Base-by-base conservation (phyloP, 2,329 filamentous ascomycete genomes). In the Juglanconis sp. region DNA sequence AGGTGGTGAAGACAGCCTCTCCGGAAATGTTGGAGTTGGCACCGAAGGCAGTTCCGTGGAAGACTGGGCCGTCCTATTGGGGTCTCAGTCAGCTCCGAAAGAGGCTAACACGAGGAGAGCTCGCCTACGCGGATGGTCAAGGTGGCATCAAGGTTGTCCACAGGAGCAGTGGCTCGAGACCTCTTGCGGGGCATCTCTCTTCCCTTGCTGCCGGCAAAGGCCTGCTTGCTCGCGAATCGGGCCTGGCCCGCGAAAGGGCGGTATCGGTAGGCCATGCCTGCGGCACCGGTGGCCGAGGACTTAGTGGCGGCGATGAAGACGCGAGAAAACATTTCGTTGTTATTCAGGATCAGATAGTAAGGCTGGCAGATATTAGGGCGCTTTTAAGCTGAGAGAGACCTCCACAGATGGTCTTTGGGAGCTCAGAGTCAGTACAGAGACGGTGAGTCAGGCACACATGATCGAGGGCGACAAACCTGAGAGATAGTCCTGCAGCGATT, bases 1-100 rank as follows among this genome's bases (percentile, higher is more conserved):
- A 97, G 63, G 95, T 98, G 64, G 95, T 98, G 82, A 99, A 99
- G 74, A 98, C 95, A 50, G 95, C 95, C 81, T 99, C 95, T 68
- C 95, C 95, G 65, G 93, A 96, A 73, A 98, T 91, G 83, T 97
- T 99, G 75, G 90, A 86, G 76, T 96, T 95, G 72, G 95, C 95
- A 70, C 95, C 95, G 70, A 98, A 99, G 62, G 94, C 96, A 74
- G 91, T 96, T 73, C 95, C 95, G 70, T 92, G 91, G 81, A 96
- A 98, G 72, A 98, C 89, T 49, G 95, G 95, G 64, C 95, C 95
- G 79, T 96, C 92, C 87, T 92, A 71, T 38, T 64, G 56, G 63
- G 53, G 46, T 57, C 24, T 24, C 32, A 59, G 62, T 57, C 47
- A 10, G 46, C 36, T 48, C 11, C 30, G n/a, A 17, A 40, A 35